These are phyloP conservation scores for Rhodotorula mucilaginosa DNA, from an alignment of 1,284 basidiomycete genomes.

Conservation along the genomic window DNA sequence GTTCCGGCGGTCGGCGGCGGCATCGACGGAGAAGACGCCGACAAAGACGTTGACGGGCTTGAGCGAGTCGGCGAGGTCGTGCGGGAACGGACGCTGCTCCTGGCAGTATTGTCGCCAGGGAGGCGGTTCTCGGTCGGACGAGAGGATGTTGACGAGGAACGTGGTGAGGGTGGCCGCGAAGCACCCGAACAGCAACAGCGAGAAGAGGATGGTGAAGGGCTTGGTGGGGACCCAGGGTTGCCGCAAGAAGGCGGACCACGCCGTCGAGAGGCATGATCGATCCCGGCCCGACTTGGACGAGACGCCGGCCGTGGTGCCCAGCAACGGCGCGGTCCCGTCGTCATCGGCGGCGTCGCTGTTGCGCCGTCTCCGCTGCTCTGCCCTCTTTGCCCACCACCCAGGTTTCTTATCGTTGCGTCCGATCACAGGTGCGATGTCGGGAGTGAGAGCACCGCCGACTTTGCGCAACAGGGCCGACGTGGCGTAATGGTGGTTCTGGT, in stretches of 20 bases:
- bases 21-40: conserved; percentile 89
- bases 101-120: conserved; percentile 90
- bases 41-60: conserved; percentile 85
- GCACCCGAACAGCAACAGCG: conserved; percentile 64
- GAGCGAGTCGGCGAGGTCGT: conserved; percentile 59
- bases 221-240: conserved; percentile 76
- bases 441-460: conserved; percentile 27
- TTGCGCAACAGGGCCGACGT: conserved; percentile 35
- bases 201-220: conserved; percentile 73
- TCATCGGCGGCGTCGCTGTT: conserved; percentile 11
- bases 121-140: conserved; percentile 89
- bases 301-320: conserved; percentile 7
- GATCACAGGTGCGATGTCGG: conserved; percentile 36
- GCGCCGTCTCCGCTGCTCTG: conserved; percentile 23
- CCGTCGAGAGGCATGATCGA: conserved; percentile 19
- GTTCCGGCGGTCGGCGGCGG: conserved; percentile 78
- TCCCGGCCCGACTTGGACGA: conserved; percentile 12
- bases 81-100: conserved; percentile 50
- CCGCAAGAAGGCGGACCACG: conserved; percentile 54
- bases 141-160: conserved; percentile 83
- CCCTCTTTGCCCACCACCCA: conserved; percentile 33
- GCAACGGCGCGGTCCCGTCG: conserved; percentile 15
- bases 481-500: conserved; percentile 32
- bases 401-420: conserved; percentile 31
- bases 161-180: conserved; percentile 53